Conservation (phyloP, 768 basidiomycete genomes). For the Termitomyces eurrhizus region DNA sequence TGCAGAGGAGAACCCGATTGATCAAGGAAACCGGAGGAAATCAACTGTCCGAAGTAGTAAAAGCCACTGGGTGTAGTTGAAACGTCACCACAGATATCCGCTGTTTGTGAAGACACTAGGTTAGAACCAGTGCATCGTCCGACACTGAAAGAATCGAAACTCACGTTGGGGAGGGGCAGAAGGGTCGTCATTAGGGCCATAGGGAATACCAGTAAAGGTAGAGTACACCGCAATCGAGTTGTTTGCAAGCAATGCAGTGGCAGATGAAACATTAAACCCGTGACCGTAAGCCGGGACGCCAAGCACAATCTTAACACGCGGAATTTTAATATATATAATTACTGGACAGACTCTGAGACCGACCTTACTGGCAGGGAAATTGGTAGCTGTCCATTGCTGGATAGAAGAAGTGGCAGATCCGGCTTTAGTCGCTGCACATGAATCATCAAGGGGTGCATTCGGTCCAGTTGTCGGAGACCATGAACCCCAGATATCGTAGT, state of each 20-base stretch:
- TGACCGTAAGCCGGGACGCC: slow-evolving; percentile 83
- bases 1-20: slow-evolving; percentile 38
- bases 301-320: slow-evolving; percentile 50
- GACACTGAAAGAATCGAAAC: neutral
- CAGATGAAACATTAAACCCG: slow-evolving; percentile 47
- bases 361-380: slow-evolving; percentile 55
- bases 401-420: slow-evolving; percentile 77
- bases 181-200: neutral
- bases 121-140: neutral
- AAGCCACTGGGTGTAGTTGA: slow-evolving; percentile 37
- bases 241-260: slow-evolving; percentile 19
- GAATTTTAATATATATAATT: neutral
- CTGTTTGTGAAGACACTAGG: neutral
- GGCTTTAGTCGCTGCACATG: slow-evolving; percentile 55
- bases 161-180: neutral
- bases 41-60: slow-evolving; percentile 60
- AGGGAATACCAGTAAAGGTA: slow-evolving; percentile 1
- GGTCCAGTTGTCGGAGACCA: slow-evolving; percentile 55
- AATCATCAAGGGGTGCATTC: slow-evolving; percentile 78
- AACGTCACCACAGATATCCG: slow-evolving; percentile 44
- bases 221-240: neutral
- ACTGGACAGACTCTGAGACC: neutral
- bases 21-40: slow-evolving; percentile 50
- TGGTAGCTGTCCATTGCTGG: slow-evolving; percentile 67
- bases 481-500: slow-evolving; percentile 55